A percentile compares a stretch with the other conserved stretches of the same genome.
These are phyloP conservation scores for Neoboletus magnificus DNA, from an alignment of 768 basidiomycete species.

Conservation along the genomic window DNA sequence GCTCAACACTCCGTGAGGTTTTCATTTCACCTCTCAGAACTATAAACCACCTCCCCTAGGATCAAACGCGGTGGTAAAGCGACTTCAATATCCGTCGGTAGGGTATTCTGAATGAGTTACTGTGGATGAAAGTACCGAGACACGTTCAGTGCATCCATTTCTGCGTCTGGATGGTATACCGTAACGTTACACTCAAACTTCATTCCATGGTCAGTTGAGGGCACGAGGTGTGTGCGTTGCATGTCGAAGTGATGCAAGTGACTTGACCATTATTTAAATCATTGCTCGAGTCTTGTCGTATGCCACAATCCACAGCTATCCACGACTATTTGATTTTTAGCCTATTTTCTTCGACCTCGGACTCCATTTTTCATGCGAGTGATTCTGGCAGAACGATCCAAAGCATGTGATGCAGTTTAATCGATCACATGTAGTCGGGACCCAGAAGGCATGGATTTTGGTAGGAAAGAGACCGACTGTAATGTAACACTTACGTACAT, in stretches of 20 bases:
- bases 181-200: not conserved
- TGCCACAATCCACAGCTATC: not conserved
- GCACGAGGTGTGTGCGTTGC: not conserved
- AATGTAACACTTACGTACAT: no score
- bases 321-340: not conserved
- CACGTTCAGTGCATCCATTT: not conserved
- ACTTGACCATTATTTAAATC: not conserved
- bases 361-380: not conserved
- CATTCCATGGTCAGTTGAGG: not conserved
- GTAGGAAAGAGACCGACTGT: not conserved
- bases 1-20: not conserved
- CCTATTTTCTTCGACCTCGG: not conserved
- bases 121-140: conserved; percentile 10
- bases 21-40: not conserved
- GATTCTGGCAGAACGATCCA: not conserved
- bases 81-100: conserved; percentile 3
- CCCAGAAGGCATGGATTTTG: not conserved
- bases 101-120: conserved; percentile 1
- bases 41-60: not conserved
- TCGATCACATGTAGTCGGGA: not conserved
- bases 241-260: not conserved
- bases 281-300: no score
- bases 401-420: not conserved
- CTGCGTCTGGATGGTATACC: not conserved
- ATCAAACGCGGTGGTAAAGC: not conserved